These are phyloP conservation scores for Singerocomus inundabilis DNA, from an alignment of 1,284 basidiomycete species.

Conservation along the genomic window DNA sequence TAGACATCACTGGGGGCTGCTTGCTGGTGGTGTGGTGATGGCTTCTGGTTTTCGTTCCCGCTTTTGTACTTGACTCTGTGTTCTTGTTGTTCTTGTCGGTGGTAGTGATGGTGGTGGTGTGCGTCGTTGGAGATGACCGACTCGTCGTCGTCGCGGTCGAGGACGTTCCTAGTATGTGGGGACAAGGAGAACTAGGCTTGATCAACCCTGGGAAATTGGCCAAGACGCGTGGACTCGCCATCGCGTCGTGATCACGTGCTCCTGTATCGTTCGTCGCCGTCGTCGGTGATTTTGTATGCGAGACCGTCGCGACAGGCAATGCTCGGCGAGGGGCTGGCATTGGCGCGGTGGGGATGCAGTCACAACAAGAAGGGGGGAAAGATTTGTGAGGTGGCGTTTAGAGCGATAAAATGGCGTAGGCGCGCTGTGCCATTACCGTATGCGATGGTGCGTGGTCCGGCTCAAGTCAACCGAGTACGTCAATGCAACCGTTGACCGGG, in stretches of 20 bases:
- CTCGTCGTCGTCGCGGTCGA: conserved; percentile 9
- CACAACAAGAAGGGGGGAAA: not conserved
- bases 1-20: not conserved
- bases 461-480: conserved; percentile 23
- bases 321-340: not conserved
- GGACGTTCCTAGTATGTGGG: not conserved
- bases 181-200: conserved; percentile 10
- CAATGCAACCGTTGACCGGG: not conserved
- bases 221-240: conserved; percentile 20
- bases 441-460: conserved; percentile 4
- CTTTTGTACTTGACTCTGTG: not conserved
- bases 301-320: not conserved
- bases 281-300: not conserved
- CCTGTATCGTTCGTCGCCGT: not conserved
- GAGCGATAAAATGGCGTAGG: too few relatives aligned
- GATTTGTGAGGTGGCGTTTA: too few relatives aligned
- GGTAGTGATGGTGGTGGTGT: not conserved
- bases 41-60: not conserved
- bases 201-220: conserved; percentile 32
- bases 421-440: not conserved
- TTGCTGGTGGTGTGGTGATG: conserved; percentile 3
- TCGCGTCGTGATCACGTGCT: conserved; percentile 31
- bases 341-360: not conserved
- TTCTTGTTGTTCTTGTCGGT: not conserved
- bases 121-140: not conserved